A percentile compares a stretch with the other conserved stretches of the same genome.
These are phyloP conservation scores for Boletus pseudopeckii DNA, from an alignment of 768 basidiomycete species.

Conservation along the genomic window DNA sequence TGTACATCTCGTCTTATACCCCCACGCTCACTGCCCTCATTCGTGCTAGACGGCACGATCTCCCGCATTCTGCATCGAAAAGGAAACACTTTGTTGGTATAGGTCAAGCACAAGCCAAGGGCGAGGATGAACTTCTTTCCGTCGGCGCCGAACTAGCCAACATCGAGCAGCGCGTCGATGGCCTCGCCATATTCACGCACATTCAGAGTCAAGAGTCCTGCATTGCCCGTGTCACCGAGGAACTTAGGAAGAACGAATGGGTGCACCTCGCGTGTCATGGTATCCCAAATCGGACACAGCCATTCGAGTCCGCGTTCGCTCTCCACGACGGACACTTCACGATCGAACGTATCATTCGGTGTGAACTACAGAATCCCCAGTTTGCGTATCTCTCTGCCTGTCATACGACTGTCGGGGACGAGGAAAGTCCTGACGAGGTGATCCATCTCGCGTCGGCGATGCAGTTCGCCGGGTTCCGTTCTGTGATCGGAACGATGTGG, in stretches of 20 bases:
- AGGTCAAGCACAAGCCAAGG: no score
- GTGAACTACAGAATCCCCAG: constrained; percentile 2
- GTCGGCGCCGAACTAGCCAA: no score
- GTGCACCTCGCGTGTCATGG: constrained; percentile 29
- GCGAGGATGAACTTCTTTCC: no score
- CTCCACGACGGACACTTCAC: constrained; percentile 8
- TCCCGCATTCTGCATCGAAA: no score
- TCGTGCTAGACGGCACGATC: no score
- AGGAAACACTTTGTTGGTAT: no score
- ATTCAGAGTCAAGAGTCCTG: not conserved
- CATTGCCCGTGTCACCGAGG: not conserved
- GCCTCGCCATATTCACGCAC: not conserved
- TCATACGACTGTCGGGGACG: not conserved
- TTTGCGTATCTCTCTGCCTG: constrained; percentile 26
- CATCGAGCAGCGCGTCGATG: not conserved
- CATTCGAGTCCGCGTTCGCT: no score
- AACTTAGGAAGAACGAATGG: constrained; percentile 9
- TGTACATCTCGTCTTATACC: constrained; percentile 18
- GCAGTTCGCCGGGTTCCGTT: not conserved
- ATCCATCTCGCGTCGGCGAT: not conserved
- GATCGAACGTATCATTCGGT: constrained; percentile 4
- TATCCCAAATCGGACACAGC: not conserved
- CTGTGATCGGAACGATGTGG: constrained; percentile 2
- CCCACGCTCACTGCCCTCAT: constrained; percentile 2
- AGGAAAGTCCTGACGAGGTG: constrained; percentile 10